Base-by-base conservation (phyloP, 2,329 filamentous ascomycete genomes). In the Alternaria brassicicola region DNA sequence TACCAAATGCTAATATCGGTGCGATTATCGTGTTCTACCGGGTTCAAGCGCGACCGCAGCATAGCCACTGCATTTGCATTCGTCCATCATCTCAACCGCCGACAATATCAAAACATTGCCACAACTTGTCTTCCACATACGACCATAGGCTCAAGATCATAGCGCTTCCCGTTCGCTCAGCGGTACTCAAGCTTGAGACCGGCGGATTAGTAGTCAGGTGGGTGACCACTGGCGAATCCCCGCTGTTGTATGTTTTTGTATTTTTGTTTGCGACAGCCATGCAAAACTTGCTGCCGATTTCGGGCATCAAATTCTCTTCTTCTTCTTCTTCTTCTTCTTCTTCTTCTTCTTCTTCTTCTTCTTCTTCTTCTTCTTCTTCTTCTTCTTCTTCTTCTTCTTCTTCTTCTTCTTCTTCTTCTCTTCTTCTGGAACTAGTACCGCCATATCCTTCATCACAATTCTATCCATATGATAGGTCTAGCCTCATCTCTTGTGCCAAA, bases 161-260 rank as follows among this genome's bases (percentile, higher is more conserved):
- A 52, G 41, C 26, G 53, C 52, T 53, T 60, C 49, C 53, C 53
- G 53, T 60, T 50, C 30, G 43, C 43, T 57, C 48, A 57, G 52
- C 52, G 26, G 35, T 52, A 55, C 42, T 42, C 25, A 42, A 59
- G 39, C 39, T 33, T 42, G 33, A 30, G 23, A 61, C 38, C 43
- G 52, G 48, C 38, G 25, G 41, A 52, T 26, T 41, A 62, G 57
- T 62, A 62, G 31, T 55, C 43, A 21, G 51, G 36, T 61, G 31
- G 57, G 53, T 61, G 42, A 61, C 47, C 53, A 52, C 43, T 35
- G 23, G 54, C 33, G 50, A 61, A 58, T 39, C 42, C 47, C 47
- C 46, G 54, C 53, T 61, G 51, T 57, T 57, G 51, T 61, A 61
- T 63, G 57, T 55, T 52, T 23, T 19, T 36, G 43, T 3, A 15